Conservation (phyloP, 306 rosid genomes). For the Medicago truncatula region MtrunA17r5.0-ANR NC_053042.1:14029501-14030000, state of each 20-base stretch:
- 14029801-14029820: slow-evolving; percentile 61
- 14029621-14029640: slow-evolving; percentile 78
- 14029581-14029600: slow-evolving; percentile 85
- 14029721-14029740: slow-evolving; percentile 72
- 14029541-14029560: slow-evolving; percentile 75
- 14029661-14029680: slow-evolving; percentile 54
- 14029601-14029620: slow-evolving; percentile 82
- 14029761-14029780: slow-evolving; percentile 64
- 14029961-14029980: slow-evolving; percentile 86
- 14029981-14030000: slow-evolving; percentile 71
- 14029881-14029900: slow-evolving; percentile 91
- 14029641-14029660: slow-evolving; percentile 63
- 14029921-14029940: slow-evolving; percentile 56
- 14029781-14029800: slow-evolving; percentile 81
- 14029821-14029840: slow-evolving; percentile 67
- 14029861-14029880: slow-evolving; percentile 73
- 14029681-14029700: slow-evolving; percentile 60
- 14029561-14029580: slow-evolving; percentile 62
- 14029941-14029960: slow-evolving; percentile 82
- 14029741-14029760: slow-evolving; percentile 72
- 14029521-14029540: slow-evolving; percentile 71
- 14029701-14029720: slow-evolving; percentile 78
- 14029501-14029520: slow-evolving; percentile 59
- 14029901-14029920: slow-evolving; percentile 83
- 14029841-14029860: slow-evolving; percentile 71